Evolutionary conservation across 805 yeast genomes (phyloP), one percentile per base, ranked within the genome.

Genomic region (Candida ipomoeae): DNA sequence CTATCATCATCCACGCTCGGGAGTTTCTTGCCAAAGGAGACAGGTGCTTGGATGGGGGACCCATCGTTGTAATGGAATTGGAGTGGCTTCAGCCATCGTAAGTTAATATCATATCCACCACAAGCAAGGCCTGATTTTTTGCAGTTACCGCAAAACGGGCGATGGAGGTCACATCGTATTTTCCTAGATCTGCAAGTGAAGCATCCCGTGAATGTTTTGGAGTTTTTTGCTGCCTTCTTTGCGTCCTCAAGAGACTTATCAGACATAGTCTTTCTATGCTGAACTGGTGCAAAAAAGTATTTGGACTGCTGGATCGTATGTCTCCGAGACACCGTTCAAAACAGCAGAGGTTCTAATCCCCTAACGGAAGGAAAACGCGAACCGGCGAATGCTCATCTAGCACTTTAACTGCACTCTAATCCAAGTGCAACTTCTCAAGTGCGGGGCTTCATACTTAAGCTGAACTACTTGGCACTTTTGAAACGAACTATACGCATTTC

Each of bases 191-290:
- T 75, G 61, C 97, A 89, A 0, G 96, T 87, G 73, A 88, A 88
- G 63, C 97, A 90, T 1, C 96, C 97, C 0, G 87, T 83, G 62
- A 88, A 89, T 0, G 94, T 83, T 62, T 89, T 90, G 41, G 74
- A 64, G 46, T 52, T 52, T 44, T 41, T 51, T 21, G 32, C 32
- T 21, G 23, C 26, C 14, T 44, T 44, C 20, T 44, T 34, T 8
- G 20, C 32, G 14, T 36, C 40, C 23, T 23, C 40, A 7, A 17
- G 23, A 36, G 46, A 17, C 37, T 23, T 35, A 2, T 23, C 40
- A 36, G 40, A 17, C 46, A 44, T 44, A 23, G 45, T 38, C 21
- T 26, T 15, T 23, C 7, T 21, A 20, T 42, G 38, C 37, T 29
- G n/a, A 40, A 29, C 14, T 6, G 21, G 17, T 17, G 34, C 43